phyloP scores from a whole-genome alignment of 305 asterid genomes.

The Fraxinus nigra region DNA sequence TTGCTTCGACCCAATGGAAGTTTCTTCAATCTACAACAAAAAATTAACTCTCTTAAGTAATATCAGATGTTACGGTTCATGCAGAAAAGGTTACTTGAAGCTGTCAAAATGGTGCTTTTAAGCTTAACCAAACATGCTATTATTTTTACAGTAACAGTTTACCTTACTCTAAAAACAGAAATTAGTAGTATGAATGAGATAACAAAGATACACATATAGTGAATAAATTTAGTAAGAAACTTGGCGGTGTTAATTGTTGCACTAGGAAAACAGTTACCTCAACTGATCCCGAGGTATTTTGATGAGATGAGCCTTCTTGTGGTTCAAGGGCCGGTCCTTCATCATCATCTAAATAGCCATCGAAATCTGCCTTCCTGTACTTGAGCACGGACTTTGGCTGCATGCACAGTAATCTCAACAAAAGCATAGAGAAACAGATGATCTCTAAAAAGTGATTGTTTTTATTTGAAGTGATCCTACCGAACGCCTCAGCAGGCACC shows the following conservation, averaged over 20 bases:
- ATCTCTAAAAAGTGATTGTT: neutral
- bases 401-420: conserved; percentile 10
- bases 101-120: neutral
- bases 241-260: neutral
- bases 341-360: conserved; percentile 51
- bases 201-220: neutral
- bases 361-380: conserved; percentile 59
- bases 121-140: neutral
- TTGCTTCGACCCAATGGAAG: conserved; percentile 39
- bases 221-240: neutral
- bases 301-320: conserved; percentile 37
- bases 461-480: conserved; percentile 31
- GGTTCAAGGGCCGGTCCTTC: conserved; percentile 34
- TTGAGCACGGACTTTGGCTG: conserved; percentile 79
- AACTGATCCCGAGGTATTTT: conserved; percentile 40
- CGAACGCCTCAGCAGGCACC: conserved; percentile 80
- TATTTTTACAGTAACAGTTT: neutral
- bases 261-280: conserved; percentile 33
- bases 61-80: neutral
- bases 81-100: neutral
- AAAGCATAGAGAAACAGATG: neutral
- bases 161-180: neutral
- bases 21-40: conserved; percentile 51
- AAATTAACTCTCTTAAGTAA: neutral
- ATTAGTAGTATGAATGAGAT: neutral